Evolutionary conservation across 805 yeast genomes (phyloP).

Genomic region (Yamadazyma philogaea): DNA sequence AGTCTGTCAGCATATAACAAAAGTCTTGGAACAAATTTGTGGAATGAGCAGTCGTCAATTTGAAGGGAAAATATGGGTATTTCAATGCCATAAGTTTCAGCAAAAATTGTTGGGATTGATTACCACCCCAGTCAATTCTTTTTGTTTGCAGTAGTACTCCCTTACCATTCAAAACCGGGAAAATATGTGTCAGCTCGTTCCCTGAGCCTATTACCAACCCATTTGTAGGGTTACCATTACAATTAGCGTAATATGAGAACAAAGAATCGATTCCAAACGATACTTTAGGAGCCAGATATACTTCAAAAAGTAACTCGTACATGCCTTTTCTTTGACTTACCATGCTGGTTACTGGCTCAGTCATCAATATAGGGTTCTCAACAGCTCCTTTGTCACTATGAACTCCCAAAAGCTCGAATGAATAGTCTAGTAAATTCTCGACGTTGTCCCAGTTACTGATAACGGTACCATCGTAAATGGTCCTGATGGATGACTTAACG

Average conservation of each 20-base stretch:
- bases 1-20: slow-evolving; percentile 74
- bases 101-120: slow-evolving; percentile 62
- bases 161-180: slow-evolving; percentile 74
- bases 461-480: slow-evolving; percentile 85
- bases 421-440: slow-evolving; percentile 79
- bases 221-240: slow-evolving; percentile 25
- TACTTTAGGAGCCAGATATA: slow-evolving; percentile 69
- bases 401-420: slow-evolving; percentile 77
- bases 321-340: slow-evolving; percentile 65
- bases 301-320: slow-evolving; percentile 84
- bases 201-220: slow-evolving; percentile 87
- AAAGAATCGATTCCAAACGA: slow-evolving; percentile 81
- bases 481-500: slow-evolving; percentile 61
- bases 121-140: slow-evolving; percentile 91
- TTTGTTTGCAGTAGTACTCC: slow-evolving; percentile 68
- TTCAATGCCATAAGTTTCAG: slow-evolving; percentile 66
- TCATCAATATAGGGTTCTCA: slow-evolving; percentile 76
- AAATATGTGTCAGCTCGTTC: slow-evolving; percentile 73
- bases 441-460: slow-evolving; percentile 91
- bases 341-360: slow-evolving; percentile 74
- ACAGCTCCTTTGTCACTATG: slow-evolving; percentile 44
- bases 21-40: slow-evolving; percentile 67
- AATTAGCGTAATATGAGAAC: slow-evolving; percentile 70
- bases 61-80: slow-evolving; percentile 88
- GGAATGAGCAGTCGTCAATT: slow-evolving; percentile 60